Evolutionary conservation across 2,329 filamentous ascomycete genomes (phyloP), one percentile per base, ranked within the genome.

Genomic region (Penicillium occitanis): DNA sequence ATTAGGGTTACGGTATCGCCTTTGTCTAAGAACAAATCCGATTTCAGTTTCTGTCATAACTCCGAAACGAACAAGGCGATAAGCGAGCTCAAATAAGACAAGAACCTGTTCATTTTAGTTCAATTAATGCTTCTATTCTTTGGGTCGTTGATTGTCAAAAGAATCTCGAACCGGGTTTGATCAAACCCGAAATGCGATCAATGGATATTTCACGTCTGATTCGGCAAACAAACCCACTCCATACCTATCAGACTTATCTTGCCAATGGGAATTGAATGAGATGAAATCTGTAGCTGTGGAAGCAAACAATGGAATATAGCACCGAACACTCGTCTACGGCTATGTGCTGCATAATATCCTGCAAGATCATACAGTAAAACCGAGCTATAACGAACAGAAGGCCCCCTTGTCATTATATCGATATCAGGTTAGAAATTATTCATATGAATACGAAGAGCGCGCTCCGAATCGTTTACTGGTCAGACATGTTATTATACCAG

Each of bases 151-250:
- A 53, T 5, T 3, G 2, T 25, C 19, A 50, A 28, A 51, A 10
- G 19, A 50, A 13, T 25, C 13, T n/a, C 6, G 14, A 10, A 33
- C 50, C 50, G 50, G 50, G 13, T 53, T 53, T 53, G 5, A 10
- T n/a, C 50, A 33, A 53, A 53, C 25, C 50, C 50, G 50, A 53
- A 53, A 53, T 33, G 50, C 50, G 50, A 53, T 51, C 48, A 28
- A 51, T 33, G 11, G 5, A 7, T 28, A 46, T 1, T 13, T 25
- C 44, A 8, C 22, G 5, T 13, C 22, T 22, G 22, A 48, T 11
- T 22, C 10, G n/a, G 42, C 17, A 46, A 46, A 5, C 19, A 11
- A 46, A 10, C 19, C 44, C 3, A 46, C 19, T 22, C 11, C n/a
- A 7, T 22, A 13, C 10, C 10, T 46, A 11, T 46, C 10, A 46